Evolutionary conservation across 805 yeast species (phyloP).

Genomic region (Torulaspora maleeae): DNA sequence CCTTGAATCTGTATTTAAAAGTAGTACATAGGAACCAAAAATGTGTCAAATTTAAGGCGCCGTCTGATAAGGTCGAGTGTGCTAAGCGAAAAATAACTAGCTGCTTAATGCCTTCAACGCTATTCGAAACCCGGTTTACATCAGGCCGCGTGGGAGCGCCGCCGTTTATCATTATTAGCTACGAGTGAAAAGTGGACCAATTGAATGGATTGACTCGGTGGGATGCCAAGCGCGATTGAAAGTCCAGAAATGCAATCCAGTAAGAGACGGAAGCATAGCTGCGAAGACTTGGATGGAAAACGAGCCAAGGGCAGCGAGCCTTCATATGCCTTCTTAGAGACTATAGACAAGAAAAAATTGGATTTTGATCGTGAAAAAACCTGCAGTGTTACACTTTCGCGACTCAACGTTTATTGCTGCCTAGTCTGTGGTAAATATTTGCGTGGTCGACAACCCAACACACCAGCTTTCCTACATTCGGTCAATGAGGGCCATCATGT

Average conservation of each 20-base stretch:
- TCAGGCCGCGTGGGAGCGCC: too few relatives aligned
- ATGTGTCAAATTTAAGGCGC: conserved; percentile 1
- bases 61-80: too few relatives aligned
- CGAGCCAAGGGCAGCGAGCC: conserved; percentile 5
- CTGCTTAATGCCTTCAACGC: too few relatives aligned
- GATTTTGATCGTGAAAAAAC: conserved; percentile 70
- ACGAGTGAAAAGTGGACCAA: not conserved
- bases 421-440: conserved; percentile 68
- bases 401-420: conserved; percentile 64
- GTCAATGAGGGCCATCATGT: conserved; percentile 60
- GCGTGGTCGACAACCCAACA: conserved; percentile 59
- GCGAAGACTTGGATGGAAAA: not conserved
- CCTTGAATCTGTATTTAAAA: not conserved
- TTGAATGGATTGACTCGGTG: not conserved
- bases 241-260: not conserved
- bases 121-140: too few relatives aligned
- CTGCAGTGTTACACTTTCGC: conserved; percentile 60
- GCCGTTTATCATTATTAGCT: too few relatives aligned
- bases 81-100: too few relatives aligned
- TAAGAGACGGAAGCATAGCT: not conserved
- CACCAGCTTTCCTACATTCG: conserved; percentile 67
- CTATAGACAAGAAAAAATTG: conserved; percentile 32
- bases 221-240: not conserved
- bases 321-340: conserved; percentile 27
- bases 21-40: not conserved